Evolutionary conservation across 2,329 filamentous ascomycete genomes (phyloP), one percentile per base, ranked within the genome.

Genomic region (Fusarium sp.): DNA sequence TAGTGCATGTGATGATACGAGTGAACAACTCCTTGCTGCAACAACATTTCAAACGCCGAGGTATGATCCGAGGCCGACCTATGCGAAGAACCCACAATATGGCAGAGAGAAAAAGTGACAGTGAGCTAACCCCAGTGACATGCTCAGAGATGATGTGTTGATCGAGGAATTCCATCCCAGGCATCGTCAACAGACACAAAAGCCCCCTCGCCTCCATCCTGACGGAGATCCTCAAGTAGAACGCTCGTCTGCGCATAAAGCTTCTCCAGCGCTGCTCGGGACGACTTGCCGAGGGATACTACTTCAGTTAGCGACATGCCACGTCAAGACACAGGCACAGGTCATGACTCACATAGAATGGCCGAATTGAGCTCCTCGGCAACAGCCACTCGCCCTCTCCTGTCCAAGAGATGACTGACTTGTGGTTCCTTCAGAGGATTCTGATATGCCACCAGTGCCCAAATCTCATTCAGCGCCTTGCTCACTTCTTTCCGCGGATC

Each of bases 351-450:
- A 97, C 93, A 89, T 65, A 99, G 80, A 73, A 99, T 97, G 50
- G 93, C 94, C 65, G 93, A 92, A 79, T 98, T 98, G 61, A 99
- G 83, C 79, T 97, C 94, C 81, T 99, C 96, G 8, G 94, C 94
- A 40, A 98, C 93, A 16, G 88, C 85, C 16, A 90, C 87, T 44
- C 96, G 85, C 1, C 92, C 93, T 57, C 86, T 87, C 38, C 87
- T 84, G 74, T 97, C 92, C 62, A 99, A 83, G 64, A 97, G 82
- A 75, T 93, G 90, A 14, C 90, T 90, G 63, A 97, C 86, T 64
- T 91, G 87, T 53, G 86, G 85, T 67, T 92, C 93, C 71, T 90
- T 88, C 14, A 91, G 84, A 0, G 94, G 92, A 75, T 97, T 92
- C 34, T 87, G 81, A 75, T 98, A 99, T 1, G 94, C 94, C 69